Conservation (phyloP, 805 yeast genomes). For the Sugiyamaella valdiviana region DNA sequence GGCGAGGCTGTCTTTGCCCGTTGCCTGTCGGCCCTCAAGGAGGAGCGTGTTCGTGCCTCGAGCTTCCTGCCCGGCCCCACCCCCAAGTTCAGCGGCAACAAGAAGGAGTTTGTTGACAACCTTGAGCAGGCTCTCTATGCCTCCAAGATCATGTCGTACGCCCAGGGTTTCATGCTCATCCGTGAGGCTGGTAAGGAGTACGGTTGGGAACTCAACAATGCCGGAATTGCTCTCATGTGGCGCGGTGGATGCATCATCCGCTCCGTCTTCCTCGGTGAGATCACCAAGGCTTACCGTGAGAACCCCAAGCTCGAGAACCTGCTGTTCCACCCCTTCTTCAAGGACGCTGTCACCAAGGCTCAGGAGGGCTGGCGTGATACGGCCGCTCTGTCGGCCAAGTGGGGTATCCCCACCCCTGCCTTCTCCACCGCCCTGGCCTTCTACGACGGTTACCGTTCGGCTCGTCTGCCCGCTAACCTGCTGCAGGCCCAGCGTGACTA, state of each 20-base stretch:
- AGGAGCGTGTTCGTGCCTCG: slow-evolving; percentile 85
- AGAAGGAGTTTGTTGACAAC: slow-evolving; percentile 78
- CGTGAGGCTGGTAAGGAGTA: slow-evolving; percentile 97
- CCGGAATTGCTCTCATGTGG: slow-evolving; percentile 99
- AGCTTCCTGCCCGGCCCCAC: slow-evolving; percentile 72
- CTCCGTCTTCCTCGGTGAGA: slow-evolving; percentile 96
- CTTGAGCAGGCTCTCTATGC: slow-evolving; percentile 98
- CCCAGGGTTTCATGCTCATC: slow-evolving; percentile 99
- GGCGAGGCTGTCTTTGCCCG: slow-evolving; percentile 99
- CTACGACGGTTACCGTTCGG: slow-evolving; percentile 99
- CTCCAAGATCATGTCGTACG: slow-evolving; percentile 95
- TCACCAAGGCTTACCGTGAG: slow-evolving; percentile 92
- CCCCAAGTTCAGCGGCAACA: slow-evolving; percentile 64
- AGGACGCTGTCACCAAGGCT: slow-evolving; percentile 84
- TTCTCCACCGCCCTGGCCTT: slow-evolving; percentile 93
- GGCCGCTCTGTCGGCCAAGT: slow-evolving; percentile 65
- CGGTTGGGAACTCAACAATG: slow-evolving; percentile 96
- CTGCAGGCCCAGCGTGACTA: slow-evolving; percentile 99
- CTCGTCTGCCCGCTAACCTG: slow-evolving; percentile 91
- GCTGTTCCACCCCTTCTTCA: slow-evolving; percentile 92
- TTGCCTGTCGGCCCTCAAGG: slow-evolving; percentile 87
- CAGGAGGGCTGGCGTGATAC: slow-evolving; percentile 94
- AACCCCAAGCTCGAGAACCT: slow-evolving; percentile 91
- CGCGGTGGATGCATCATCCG: slow-evolving; percentile 99
- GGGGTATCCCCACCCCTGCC: slow-evolving; percentile 97